A percentile compares a stretch with the other conserved stretches of the same genome.
phyloP scores from a whole-genome alignment of 1,139 yeast genomes.

The Hemisphaericaspora subhashii region DNA sequence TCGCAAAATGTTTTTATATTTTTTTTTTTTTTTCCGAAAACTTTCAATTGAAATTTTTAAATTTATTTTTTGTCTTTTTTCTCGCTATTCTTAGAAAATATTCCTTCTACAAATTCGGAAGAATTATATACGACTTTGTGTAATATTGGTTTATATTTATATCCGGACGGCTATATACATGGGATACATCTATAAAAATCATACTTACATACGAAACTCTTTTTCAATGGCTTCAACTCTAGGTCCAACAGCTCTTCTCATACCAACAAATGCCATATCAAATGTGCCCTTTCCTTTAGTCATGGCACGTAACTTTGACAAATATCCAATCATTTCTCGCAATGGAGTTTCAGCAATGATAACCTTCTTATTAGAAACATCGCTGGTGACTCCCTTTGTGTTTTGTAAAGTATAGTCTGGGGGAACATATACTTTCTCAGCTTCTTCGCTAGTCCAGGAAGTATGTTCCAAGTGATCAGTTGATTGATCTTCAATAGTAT shows the following conservation, averaged over 20 bases:
- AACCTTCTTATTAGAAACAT: constrained; percentile 44
- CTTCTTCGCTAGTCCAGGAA: constrained; percentile 50
- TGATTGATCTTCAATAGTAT: constrained; percentile 59
- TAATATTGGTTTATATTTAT: background rate
- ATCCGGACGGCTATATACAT: constrained; percentile 4
- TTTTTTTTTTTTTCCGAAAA: background rate
- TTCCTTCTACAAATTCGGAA: background rate
- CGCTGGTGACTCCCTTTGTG: constrained; percentile 11
- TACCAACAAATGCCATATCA: constrained; percentile 74
- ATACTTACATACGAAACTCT: constrained; percentile 2
- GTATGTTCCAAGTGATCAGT: constrained; percentile 39
- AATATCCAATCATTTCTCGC: constrained; percentile 87
- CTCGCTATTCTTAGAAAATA: too few relatives aligned
- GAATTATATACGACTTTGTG: background rate
- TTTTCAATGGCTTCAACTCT: constrained; percentile 31
- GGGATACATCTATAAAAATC: background rate
- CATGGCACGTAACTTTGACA: constrained; percentile 71
- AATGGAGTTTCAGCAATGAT: constrained; percentile 81
- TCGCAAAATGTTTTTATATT: too few relatives aligned
- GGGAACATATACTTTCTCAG: constrained; percentile 57
- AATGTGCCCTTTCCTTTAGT: constrained; percentile 90
- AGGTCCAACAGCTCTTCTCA: constrained; percentile 58
- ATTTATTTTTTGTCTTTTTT: too few relatives aligned
- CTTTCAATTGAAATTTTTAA: background rate
- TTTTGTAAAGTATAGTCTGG: constrained; percentile 48